phyloP scores from a whole-genome alignment of 371 early-diverging fungal genomes.

The Amoeboaphelidium occidentale region DNA sequence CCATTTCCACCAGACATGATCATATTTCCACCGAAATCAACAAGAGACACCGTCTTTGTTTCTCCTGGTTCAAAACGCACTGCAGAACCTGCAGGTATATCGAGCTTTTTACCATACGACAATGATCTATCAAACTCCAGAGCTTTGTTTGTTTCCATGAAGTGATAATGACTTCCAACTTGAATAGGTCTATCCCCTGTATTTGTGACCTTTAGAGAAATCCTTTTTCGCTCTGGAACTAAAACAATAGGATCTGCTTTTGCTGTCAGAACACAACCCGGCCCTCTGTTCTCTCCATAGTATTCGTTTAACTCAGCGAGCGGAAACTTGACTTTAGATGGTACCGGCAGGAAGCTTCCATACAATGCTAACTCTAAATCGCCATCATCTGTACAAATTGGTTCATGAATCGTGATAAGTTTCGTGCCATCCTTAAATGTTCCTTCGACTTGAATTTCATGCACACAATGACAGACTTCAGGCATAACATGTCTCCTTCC shows the following conservation, averaged over 20 bases:
- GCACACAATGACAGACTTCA: conserved; percentile 32
- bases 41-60: conserved; percentile 44
- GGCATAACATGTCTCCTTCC: conserved; percentile 59
- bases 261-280: conserved; percentile 25
- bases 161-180: conserved; percentile 80
- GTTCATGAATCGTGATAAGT: neutral
- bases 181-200: conserved; percentile 75
- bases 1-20: conserved; percentile 58
- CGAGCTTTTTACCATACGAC: conserved; percentile 59
- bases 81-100: conserved; percentile 46
- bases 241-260: conserved; percentile 37
- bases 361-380: conserved; percentile 54
- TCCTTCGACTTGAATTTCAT: conserved; percentile 41
- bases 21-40: conserved; percentile 54
- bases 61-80: conserved; percentile 42
- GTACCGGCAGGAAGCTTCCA: conserved; percentile 56
- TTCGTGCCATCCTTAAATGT: neutral
- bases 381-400: conserved; percentile 28
- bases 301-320: conserved; percentile 22
- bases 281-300: conserved; percentile 36
- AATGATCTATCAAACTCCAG: conserved; percentile 51
- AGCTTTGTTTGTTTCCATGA: conserved; percentile 58
- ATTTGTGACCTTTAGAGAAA: conserved; percentile 48
- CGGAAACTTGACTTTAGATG: conserved; percentile 26
- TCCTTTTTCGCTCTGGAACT: conserved; percentile 35